Evolutionary conservation across 164 flowering plant genomes (phyloP), one percentile per base, ranked within the genome.

Genomic region (Annona squamosa): DNA sequence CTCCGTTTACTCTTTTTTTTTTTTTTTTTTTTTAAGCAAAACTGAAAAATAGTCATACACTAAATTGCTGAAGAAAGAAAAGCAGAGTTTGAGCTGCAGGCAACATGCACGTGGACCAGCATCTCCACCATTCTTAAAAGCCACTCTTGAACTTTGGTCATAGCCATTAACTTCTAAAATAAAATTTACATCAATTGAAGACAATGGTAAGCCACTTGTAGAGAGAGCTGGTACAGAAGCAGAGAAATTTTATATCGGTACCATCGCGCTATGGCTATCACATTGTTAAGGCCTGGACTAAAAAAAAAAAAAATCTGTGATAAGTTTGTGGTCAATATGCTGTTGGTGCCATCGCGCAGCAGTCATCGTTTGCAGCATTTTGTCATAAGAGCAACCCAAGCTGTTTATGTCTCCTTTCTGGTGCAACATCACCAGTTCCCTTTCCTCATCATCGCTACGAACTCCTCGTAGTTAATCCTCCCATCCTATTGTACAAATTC

Each of bases 401-500:
- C 63, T 19, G 67, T 17, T 64, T 41, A 19, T 41, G 37, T 37
- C 42, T 10, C 37, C 67, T 10, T 7, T 64, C 37, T 64, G 12
- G 37, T 6, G 42, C 42, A 59, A 18, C n/a, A 13, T 26, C 85
- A 86, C 3, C 56, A 77, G n/a, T 87, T 84, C 63, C 94, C 91
- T 63, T 78, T 86, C 74, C 73, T 92, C 98, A 94, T 92, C 97
- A 94, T 92, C 17, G 84, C 84, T 0, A 74, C 90, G 75, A 92
- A 92, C 77, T 92, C 97, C 16, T 89, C 91, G 45, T 91, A 94
- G 72, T 89, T 89, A 72, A 94, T 94, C 59, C 65, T 85, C 12
- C 97, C 98, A 80, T 94, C 97, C 97, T 94, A 56, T 76, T 0
- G 37, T 26, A 26, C 37, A 26, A 26, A 26, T 26, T 26, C 37